phyloP scores from a whole-genome alignment of 768 basidiomycete genomes.

The Leccinum pellstonianum region DNA sequence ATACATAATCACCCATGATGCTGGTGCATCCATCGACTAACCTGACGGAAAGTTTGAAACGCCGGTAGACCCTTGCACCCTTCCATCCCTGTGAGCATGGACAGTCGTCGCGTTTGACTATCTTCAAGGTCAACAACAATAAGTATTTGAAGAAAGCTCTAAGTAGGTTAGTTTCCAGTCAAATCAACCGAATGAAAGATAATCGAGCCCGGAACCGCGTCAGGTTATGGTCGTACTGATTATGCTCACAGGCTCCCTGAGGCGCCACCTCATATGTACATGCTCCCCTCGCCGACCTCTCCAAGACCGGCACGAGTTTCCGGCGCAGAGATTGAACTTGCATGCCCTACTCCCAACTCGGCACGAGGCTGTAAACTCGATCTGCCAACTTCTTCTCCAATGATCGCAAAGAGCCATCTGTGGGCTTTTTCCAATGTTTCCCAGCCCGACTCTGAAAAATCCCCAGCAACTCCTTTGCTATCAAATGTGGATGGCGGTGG shows the following conservation, averaged over 20 bases:
- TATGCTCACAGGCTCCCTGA: not conserved
- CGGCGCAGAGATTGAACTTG: not conserved
- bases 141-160: not conserved
- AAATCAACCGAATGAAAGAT: no score
- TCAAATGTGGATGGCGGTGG: slow-evolving; percentile 40
- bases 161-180: no score
- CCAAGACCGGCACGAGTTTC: slow-evolving; percentile 14
- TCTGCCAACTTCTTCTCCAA: slow-evolving; percentile 26
- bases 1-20: not conserved
- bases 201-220: not conserved
- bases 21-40: not conserved
- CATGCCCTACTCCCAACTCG: slow-evolving; percentile 15
- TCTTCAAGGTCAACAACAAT: not conserved
- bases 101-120: not conserved
- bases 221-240: not conserved
- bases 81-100: not conserved
- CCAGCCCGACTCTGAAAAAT: slow-evolving; percentile 35
- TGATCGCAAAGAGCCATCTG: slow-evolving; percentile 33
- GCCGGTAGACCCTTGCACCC: no score
- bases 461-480: slow-evolving; percentile 24
- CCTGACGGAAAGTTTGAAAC: not conserved
- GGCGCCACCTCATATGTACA: slow-evolving; percentile 44
- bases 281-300: slow-evolving; percentile 47
- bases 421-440: slow-evolving; percentile 37
- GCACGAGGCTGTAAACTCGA: slow-evolving; percentile 7